Evolutionary conservation across 805 yeast species (phyloP).

Genomic region (Peterozyma toletana): DNA sequence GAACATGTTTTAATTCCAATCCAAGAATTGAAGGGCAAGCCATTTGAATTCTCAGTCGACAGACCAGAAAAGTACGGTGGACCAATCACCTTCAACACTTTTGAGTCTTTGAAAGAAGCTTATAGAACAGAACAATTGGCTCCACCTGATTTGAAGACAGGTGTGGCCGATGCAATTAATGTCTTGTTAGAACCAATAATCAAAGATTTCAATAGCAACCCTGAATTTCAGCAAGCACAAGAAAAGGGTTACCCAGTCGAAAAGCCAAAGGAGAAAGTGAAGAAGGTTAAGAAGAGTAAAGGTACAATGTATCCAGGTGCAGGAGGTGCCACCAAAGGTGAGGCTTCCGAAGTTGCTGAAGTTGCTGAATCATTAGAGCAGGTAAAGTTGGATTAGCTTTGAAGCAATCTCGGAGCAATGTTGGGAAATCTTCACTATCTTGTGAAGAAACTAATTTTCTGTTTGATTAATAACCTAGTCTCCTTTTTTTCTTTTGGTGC

Average conservation of each 20-base stretch:
- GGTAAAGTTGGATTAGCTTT: slow-evolving; percentile 22
- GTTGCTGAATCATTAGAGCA: slow-evolving; percentile 30
- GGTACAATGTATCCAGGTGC: slow-evolving; percentile 88
- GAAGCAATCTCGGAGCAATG: too few relatives aligned
- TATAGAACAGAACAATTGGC: slow-evolving; percentile 69
- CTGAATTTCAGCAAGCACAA: slow-evolving; percentile 71
- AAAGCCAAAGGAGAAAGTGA: slow-evolving; percentile 56
- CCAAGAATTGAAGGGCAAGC: slow-evolving; percentile 59
- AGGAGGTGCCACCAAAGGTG: slow-evolving; percentile 6
- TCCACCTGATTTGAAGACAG: slow-evolving; percentile 91
- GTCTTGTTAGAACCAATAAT: slow-evolving; percentile 78
- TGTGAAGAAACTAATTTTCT: too few relatives aligned
- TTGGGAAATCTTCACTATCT: too few relatives aligned
- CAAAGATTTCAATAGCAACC: slow-evolving; percentile 49
- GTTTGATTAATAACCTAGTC: too few relatives aligned
- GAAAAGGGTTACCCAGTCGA: slow-evolving; percentile 81
- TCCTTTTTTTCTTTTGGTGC: too few relatives aligned
- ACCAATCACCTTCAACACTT: slow-evolving; percentile 61
- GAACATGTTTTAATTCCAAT: slow-evolving; percentile 83
- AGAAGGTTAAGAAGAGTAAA: slow-evolving; percentile 75
- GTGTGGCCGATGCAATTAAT: slow-evolving; percentile 83
- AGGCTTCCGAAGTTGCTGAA: slow-evolving; percentile 15
- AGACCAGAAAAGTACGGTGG: slow-evolving; percentile 99
- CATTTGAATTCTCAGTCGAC: slow-evolving; percentile 62
- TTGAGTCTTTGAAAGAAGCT: slow-evolving; percentile 65